Evolutionary conservation across 768 basidiomycete species (phyloP), one percentile per base, ranked within the genome.

Genomic region (Trametes cinnabarina): DNA sequence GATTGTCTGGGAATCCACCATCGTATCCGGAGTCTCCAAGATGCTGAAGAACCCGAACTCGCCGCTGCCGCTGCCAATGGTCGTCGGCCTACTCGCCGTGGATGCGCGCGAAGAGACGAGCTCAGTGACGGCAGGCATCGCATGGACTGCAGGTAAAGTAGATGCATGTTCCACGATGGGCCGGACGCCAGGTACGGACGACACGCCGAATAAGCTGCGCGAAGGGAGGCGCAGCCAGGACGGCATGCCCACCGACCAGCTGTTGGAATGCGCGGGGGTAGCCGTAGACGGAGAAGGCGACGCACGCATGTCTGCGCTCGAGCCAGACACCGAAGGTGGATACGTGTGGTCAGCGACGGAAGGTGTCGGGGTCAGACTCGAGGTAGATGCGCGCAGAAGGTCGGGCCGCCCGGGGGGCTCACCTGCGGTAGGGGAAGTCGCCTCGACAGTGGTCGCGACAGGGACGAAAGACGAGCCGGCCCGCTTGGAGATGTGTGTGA

Each of bases 11-110:
- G 74, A 69, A 65, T 94, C 91, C 14, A 86, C 74, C 6, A 74
- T 66, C 26, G 79, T 77, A 62, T 86, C 83, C 1, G 86, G 86
- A 20, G 85, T 82, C 66, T 97, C 92, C 40, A 95, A 77, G 41
- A 96, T 79, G 63, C 93, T 94, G 72, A 85, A 74, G 59, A 58
- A 93, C 1, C 88, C 84, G 62, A 90, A 74, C 61, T 90, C 88
- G 50, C 77, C 71, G 63, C 70, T 68, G 69, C 44, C 11, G 49
- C 66, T 57, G 59, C 35, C 66, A 69, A 50, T 11, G 44, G 63
- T 51, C 54, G 44, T 54, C 47, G 60, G 49, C 41, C 64, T 71
- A 26, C 58, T 55, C 9, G 64, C 53, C 3, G 68, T 61, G 9
- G 68, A 65, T 10, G 68, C 58, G 57, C 69, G 63, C 19, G 80